Evolutionary conservation across 2,329 filamentous ascomycete species (phyloP).

Genomic region (Beauveria australis): DNA sequence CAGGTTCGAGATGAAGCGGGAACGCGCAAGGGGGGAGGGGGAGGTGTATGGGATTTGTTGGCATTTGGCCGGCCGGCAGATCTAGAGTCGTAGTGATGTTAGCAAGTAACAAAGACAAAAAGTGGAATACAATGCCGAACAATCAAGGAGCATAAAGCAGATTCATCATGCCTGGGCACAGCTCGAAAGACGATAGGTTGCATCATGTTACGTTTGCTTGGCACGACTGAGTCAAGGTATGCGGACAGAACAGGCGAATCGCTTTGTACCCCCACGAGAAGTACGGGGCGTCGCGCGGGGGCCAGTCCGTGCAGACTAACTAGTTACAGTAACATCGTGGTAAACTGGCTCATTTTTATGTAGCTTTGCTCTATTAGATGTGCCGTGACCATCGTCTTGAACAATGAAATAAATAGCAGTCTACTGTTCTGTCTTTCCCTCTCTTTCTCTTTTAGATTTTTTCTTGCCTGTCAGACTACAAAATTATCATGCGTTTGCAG

Average conservation of each 20-base stretch:
- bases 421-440: neutral
- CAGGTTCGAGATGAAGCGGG: too few relatives aligned
- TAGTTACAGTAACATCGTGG: too few relatives aligned
- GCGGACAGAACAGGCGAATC: neutral
- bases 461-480: neutral
- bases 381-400: neutral
- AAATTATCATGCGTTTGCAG: neutral
- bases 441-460: neutral
- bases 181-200: neutral
- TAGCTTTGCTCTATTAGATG: neutral
- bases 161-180: neutral
- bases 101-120: neutral
- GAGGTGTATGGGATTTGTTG: neutral
- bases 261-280: too few relatives aligned
- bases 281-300: slow-evolving; percentile 15
- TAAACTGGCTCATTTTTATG: neutral
- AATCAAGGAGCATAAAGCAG: neutral
- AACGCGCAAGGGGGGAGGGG: too few relatives aligned
- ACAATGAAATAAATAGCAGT: neutral
- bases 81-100: neutral
- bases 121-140: neutral
- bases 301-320: too few relatives aligned
- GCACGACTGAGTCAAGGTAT: neutral
- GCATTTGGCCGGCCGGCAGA: neutral
- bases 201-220: neutral